Conservation (phyloP, 768 basidiomycete genomes). For the Lactarius deliciosus region DNA sequence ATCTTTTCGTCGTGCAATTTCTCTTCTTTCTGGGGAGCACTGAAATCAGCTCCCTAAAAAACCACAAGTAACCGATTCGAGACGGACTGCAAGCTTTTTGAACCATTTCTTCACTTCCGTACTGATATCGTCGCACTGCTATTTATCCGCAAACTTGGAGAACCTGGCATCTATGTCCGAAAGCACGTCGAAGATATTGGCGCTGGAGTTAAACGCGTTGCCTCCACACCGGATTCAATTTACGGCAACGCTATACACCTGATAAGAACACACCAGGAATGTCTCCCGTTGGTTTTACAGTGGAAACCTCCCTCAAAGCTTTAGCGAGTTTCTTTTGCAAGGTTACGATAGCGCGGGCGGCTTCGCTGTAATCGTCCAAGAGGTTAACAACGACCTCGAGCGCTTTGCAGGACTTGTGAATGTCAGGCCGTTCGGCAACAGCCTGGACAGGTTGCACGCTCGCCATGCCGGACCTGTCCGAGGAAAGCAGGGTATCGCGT, state of each 20-base stretch:
- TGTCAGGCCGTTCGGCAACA: slow-evolving; percentile 63
- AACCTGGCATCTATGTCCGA: slow-evolving; percentile 74
- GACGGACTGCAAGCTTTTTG: slow-evolving; percentile 75
- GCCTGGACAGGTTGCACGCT: slow-evolving; percentile 28
- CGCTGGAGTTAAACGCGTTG: slow-evolving; percentile 64
- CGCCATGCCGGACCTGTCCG: slow-evolving; percentile 17
- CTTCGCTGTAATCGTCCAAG: slow-evolving; percentile 75
- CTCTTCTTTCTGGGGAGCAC: slow-evolving; percentile 68
- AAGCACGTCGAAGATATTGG: slow-evolving; percentile 65
- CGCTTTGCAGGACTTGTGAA: slow-evolving; percentile 80
- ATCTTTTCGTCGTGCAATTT: slow-evolving; percentile 73
- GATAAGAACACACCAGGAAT: slow-evolving; percentile 55
- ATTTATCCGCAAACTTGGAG: slow-evolving; percentile 69
- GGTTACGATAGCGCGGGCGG: slow-evolving; percentile 55
- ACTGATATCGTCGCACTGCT: slow-evolving; percentile 64
- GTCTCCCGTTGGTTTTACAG: slow-evolving; percentile 56
- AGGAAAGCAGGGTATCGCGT: slow-evolving; percentile 10
- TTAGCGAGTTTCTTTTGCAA: slow-evolving; percentile 77
- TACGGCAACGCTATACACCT: not conserved
- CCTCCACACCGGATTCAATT: slow-evolving; percentile 40
- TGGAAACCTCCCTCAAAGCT: slow-evolving; percentile 64
- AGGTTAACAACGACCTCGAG: slow-evolving; percentile 65
- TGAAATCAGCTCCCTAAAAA: not conserved
- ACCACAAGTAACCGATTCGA: not conserved
- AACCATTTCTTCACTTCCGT: slow-evolving; percentile 82